Base-by-base conservation (phyloP, 768 basidiomycete species). In the Porphyrellus cyaneotinctus region DNA sequence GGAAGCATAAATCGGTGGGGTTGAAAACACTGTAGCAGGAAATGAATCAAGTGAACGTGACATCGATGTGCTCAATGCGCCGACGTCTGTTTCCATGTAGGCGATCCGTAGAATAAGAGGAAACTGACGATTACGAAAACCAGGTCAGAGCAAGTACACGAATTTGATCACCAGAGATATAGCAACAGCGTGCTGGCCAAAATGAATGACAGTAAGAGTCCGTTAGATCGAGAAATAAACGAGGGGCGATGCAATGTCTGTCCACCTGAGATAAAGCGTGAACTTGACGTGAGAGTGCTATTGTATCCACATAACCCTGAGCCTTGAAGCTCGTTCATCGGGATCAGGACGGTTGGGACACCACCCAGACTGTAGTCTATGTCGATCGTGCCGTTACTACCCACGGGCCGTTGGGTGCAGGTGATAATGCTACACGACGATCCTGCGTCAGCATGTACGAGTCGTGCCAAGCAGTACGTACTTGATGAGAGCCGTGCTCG, bases 341-440 rank as follows among this genome's bases (percentile, higher is more conserved):
- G 81, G 3, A 80, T 68, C 23, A 88, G 74, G 47, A 88, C 72
- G 35, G 78, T 74, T 3, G 87, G 75, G 15, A 74, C 71, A 32
- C 87, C 88, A 24, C 88, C 87, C 47, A 71, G 72, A 9, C 76
- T 76, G 63, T 91, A 91, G 54, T 83, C 71, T 22, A 82, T 78
- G 23, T 79, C 74, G 45, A 91, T 60, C 32, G 75, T 80, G 36
- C 85, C 84, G 42, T 76, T 73, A 37, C 86, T 81, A 26, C 86
- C 88, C 9, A 88, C 81, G 18, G 76, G 80, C 75, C 80, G 84
- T 66, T 87, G 83, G 33, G 69, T 65, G 66, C 88, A 91, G 3
- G 79, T 79, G 20, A 89, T 62, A 48, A 88, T 72, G 57, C 85
- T 87, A 54, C 12, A 35, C 18, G 31, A 52, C 8, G 18, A 32